phyloP scores from a whole-genome alignment of 2,329 filamentous ascomycete genomes.

The Neophaeococcomyces mojaviensis region DNA sequence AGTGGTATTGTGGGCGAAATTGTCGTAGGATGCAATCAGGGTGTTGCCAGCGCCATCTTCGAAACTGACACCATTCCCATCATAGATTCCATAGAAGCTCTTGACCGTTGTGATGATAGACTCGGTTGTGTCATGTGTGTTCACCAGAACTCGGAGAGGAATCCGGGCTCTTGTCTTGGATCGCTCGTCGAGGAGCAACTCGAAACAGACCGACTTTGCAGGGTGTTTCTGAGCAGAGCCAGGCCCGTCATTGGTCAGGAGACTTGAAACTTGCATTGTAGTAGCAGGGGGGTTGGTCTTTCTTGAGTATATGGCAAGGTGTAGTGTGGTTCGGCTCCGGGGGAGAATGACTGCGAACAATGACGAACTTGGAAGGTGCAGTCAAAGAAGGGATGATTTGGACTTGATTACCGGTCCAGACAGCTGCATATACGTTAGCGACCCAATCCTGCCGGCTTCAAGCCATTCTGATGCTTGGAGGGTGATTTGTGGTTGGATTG shows the following conservation, averaged over 20 bases:
- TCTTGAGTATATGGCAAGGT: neutral
- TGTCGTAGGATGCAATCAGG: conserved; percentile 92
- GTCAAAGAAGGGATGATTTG: neutral
- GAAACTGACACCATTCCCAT: conserved; percentile 83
- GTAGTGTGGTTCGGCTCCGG: too few relatives aligned
- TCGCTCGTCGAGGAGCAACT: conserved; percentile 52
- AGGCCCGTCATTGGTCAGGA: conserved; percentile 1
- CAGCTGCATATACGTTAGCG: neutral
- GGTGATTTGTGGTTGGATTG: neutral
- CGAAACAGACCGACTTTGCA: conserved; percentile 57
- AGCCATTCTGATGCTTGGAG: neutral
- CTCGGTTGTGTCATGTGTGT: conserved; percentile 90
- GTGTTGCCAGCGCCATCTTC: conserved; percentile 84
- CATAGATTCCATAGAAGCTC: conserved; percentile 97
- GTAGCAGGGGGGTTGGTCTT: neutral
- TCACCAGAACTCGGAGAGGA: conserved; percentile 72
- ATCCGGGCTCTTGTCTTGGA: conserved; percentile 54
- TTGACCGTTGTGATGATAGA: conserved; percentile 97
- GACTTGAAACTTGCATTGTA: conserved; percentile 8
- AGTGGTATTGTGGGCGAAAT: conserved; percentile 84
- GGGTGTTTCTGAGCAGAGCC: conserved; percentile 12
- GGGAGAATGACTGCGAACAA: neutral
- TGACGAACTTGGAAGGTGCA: neutral
- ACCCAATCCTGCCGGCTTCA: neutral
- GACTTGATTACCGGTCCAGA: neutral